These are phyloP conservation scores for Talinum fruticosum DNA, from an alignment of 148 eudicot genomes.

Conservation along the genomic window DNA sequence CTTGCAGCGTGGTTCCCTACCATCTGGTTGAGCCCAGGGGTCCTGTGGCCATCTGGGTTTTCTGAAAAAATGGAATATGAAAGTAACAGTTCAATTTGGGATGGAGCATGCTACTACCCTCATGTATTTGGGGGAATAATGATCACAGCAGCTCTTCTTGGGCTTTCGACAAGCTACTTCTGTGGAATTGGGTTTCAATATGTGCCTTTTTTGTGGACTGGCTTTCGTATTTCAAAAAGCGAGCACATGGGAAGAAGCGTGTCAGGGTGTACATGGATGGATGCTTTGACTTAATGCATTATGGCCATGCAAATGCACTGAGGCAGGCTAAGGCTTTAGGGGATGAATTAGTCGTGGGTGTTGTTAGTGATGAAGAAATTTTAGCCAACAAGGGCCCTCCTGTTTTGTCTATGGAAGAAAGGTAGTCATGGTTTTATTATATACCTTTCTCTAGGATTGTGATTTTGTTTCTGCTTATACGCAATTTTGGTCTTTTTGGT, in stretches of 20 bases:
- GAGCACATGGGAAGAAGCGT: slow-evolving; percentile 50
- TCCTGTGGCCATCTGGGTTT: slow-evolving; percentile 36
- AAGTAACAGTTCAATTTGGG: slow-evolving; percentile 59
- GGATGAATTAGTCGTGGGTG: slow-evolving; percentile 88
- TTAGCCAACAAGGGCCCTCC: slow-evolving; percentile 92
- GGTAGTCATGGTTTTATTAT: slow-evolving; percentile 38
- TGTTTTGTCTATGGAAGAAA: slow-evolving; percentile 88
- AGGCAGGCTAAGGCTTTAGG: slow-evolving; percentile 92
- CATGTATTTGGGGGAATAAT: slow-evolving; percentile 83
- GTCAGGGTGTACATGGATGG: slow-evolving; percentile 96
- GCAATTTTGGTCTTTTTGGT: not conserved
- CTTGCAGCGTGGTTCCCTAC: slow-evolving; percentile 36
- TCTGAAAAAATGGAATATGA: slow-evolving; percentile 64
- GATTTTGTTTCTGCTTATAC: slow-evolving; percentile 4
- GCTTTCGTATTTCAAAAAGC: slow-evolving; percentile 57
- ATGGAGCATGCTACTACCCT: slow-evolving; percentile 71
- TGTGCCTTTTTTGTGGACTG: slow-evolving; percentile 64
- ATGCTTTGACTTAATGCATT: slow-evolving; percentile 97
- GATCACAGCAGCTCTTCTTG: slow-evolving; percentile 82
- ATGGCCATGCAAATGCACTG: slow-evolving; percentile 97
- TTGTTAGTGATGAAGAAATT: slow-evolving; percentile 89
- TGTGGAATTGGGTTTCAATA: slow-evolving; percentile 62
- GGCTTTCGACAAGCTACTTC: slow-evolving; percentile 79
- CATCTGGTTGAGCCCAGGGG: slow-evolving; percentile 42
- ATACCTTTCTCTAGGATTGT: not conserved